These are phyloP conservation scores for Aspergillus leporis DNA, from an alignment of 495 filamentous ascomycete genomes.

Conservation along the genomic window DNA sequence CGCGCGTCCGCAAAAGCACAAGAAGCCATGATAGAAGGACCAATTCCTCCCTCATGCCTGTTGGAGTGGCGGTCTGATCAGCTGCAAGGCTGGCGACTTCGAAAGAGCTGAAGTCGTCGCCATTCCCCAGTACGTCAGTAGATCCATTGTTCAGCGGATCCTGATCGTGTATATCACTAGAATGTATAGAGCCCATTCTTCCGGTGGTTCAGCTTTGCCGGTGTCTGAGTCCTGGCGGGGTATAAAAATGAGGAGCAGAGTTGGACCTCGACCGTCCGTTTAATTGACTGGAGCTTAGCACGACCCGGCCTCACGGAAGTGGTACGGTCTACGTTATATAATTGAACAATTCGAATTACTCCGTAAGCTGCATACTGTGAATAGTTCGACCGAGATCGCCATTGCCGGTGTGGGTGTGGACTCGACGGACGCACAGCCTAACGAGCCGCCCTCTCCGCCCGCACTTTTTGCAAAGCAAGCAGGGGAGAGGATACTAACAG, in stretches of 20 bases:
- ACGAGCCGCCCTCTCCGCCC: background rate
- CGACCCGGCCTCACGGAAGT: background rate
- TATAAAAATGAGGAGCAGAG: background rate
- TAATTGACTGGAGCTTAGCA: background rate
- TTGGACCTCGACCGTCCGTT: background rate
- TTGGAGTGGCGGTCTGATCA: conserved; percentile 16
- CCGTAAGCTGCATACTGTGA: background rate
- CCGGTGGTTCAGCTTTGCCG: conserved; percentile 15
- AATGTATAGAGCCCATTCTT: conserved; percentile 32
- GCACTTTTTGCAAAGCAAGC: no score
- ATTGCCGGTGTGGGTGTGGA: background rate
- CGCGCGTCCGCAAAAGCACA: conserved; percentile 37
- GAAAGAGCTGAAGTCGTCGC: conserved; percentile 19
- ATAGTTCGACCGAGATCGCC: conserved; percentile 1
- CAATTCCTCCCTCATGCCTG: conserved; percentile 39
- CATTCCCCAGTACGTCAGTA: background rate
- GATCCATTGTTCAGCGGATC: conserved; percentile 1
- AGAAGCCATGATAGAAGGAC: conserved; percentile 47
- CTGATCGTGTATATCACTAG: conserved; percentile 15
- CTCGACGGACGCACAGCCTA: background rate
- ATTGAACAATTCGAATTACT: background rate
- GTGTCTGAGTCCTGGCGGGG: conserved; percentile 11
- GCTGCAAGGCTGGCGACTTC: conserved; percentile 21
- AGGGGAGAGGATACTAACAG: no score
- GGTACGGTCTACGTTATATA: background rate